Base-by-base conservation (phyloP, 192 early-diverging fungal genomes). In the Geranomyces variabilis region DNA sequence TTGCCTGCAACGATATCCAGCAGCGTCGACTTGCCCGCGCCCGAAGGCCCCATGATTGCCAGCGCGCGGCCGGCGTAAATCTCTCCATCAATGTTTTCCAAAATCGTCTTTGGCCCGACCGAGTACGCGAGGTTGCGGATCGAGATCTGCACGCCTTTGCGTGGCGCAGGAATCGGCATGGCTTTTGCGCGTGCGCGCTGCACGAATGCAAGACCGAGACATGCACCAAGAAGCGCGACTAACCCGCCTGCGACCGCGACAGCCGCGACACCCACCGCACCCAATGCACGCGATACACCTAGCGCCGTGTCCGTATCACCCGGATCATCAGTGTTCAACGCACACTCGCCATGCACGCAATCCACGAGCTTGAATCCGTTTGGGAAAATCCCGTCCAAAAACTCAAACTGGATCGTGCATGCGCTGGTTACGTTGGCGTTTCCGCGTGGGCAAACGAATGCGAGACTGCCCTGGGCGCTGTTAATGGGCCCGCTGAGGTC, bases 1-100 rank as follows among this genome's bases (percentile, higher is more conserved):
- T 29, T 30, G 21, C 61, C 41, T 8, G 45, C 53, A 2, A 62
- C 12, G 9, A 62, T 53, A 10, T 55, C 60, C 1, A 44, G 31
- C 1, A 31, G 17, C 21, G 70, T 56, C 24, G 67, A 74, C 53
- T 69, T 68, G 12, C 70, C 61, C 15, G 59, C 59, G 69, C 78
- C 94, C 19, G 90, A 92, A 0, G 93, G 91, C 0, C 96, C 96
- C 90, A 97, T 94, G 14, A 99, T 87, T 6, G 93, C 94, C 66
- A 91, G 75, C 44, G 93, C 65, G 33, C 89, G 84, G 29, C 94
- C 95, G 17, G 94, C 85, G 22, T 81, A 74, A 6, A 87, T 88
- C 19, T 79, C 75, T n/a, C 93, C 94, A 4, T 83, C 82, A 33
- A 96, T 84, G 10, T 77, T 76, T 24, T 81, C 72, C 8, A 97